Base-by-base conservation (phyloP, 192 early-diverging fungal species). In the Podila horticola region DNA sequence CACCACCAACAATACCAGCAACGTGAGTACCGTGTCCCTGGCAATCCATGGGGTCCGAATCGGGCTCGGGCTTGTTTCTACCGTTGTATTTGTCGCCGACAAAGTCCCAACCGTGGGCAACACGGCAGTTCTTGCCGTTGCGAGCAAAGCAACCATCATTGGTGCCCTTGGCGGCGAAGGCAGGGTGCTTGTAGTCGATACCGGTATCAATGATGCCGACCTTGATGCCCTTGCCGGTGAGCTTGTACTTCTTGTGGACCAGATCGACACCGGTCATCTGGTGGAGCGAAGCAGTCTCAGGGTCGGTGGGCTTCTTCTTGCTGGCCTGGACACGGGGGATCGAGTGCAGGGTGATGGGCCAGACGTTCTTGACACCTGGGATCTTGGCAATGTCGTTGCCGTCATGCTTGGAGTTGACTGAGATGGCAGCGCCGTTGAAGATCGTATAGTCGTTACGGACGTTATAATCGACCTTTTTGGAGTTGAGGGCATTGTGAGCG, bases 1-100 rank as follows among this genome's bases (percentile, higher is more conserved):
- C 77, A 19, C 89, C 93, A 22, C 89, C 93, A 67, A 94, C 86
- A 50, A 95, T 95, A 19, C 93, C 93, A 17, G 88, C 82, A 31
- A 91, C 84, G 57, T 92, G 89, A n/a, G 90, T 88, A 24, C 91
- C 90, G 67, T 92, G 91, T 22, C 90, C 91, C 31, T 84, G 71
- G 76, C 91, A 92, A 66, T 91, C 89, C 58, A 85, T 83, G 45
- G 91, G 90, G 45, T 89, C 86, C 3, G 84, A 69, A 22, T 83
- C 88, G 17, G 87, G 88, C 12, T 58, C 66, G 8, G 90, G 87
- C 6, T 70, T 68, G n/a, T 75, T 74, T 7, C 2, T 20, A 20
- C 68, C 74, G 29, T 33, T 52, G 58, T 72, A 71, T 20, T 66
- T 67, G 57, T 89, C 81, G 69, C 90, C 91, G 29, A 91, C 86